Evolutionary conservation across 768 basidiomycete species (phyloP).

Genomic region (Kwoniella europaea): DNA sequence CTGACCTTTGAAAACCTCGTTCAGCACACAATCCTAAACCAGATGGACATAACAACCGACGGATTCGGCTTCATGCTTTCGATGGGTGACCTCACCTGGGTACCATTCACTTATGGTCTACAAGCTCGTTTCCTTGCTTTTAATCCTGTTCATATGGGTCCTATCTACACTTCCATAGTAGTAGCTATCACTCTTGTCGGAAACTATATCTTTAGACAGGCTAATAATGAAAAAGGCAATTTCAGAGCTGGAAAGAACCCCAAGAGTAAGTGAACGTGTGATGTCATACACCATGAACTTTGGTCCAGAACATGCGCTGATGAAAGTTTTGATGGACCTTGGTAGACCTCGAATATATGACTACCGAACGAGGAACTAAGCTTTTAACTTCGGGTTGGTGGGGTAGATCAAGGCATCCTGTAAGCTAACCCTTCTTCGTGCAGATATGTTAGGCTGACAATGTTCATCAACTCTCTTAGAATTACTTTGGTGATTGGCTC

Average conservation of each 20-base stretch:
- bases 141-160: constrained; percentile 77
- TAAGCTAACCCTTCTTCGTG: constrained; percentile 28
- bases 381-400: constrained; percentile 96
- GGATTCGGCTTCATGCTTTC: constrained; percentile 99
- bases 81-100: constrained; percentile 88
- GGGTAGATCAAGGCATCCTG: constrained; percentile 88
- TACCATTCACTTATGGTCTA: constrained; percentile 90
- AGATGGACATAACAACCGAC: constrained; percentile 97
- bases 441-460: neutral
- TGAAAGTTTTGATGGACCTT: too few species aligned
- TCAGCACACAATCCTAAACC: constrained; percentile 84
- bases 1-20: neutral
- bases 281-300: too few species aligned
- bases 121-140: constrained; percentile 97
- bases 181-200: constrained; percentile 72
- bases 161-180: constrained; percentile 65
- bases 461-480: constrained; percentile 19
- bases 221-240: constrained; percentile 93
- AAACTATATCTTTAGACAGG: constrained; percentile 85
- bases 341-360: constrained; percentile 75
- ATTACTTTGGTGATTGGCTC: constrained; percentile 59
- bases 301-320: neutral
- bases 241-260: constrained; percentile 93
- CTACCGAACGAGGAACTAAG: constrained; percentile 83
- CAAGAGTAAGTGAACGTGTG: constrained; percentile 68